Percentiles rank a stretch among this genome's conserved stretches.
phyloP scores from a whole-genome alignment of 495 filamentous ascomycete species.

The Sordaria brevicollis region DNA sequence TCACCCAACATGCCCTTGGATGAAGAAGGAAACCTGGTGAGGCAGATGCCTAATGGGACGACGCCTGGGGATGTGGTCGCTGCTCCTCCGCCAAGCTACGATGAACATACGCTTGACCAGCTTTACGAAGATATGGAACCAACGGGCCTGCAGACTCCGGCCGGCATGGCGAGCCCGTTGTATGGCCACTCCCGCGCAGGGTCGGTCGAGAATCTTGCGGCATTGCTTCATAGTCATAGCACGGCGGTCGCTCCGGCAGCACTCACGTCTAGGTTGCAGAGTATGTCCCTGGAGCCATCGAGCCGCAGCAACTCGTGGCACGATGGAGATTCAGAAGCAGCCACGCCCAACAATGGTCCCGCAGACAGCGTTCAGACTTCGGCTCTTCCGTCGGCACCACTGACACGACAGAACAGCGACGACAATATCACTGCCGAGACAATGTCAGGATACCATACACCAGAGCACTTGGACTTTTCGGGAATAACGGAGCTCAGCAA shows the following conservation, averaged over 20 bases:
- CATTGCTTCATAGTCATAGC: constrained; percentile 28
- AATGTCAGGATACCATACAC: constrained; percentile 16
- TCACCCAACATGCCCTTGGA: constrained; percentile 81
- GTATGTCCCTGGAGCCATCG: constrained; percentile 39
- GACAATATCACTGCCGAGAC: constrained; percentile 31
- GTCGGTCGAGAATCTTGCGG: constrained; percentile 67
- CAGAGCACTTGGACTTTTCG: constrained; percentile 52
- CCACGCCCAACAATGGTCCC: constrained; percentile 19
- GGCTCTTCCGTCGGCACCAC: constrained; percentile 21
- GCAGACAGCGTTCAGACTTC: constrained; percentile 19
- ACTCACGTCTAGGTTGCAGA: constrained; percentile 52
- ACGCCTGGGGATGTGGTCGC: constrained; percentile 23
- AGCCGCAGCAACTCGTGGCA: constrained; percentile 24
- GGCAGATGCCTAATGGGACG: constrained; percentile 36
- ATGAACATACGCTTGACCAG: constrained; percentile 76
- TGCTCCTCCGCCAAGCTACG: constrained; percentile 78
- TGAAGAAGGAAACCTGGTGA: constrained; percentile 62
- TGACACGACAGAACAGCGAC: constrained; percentile 53
- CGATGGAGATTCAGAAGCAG: constrained; percentile 13
- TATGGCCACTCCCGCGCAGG: constrained; percentile 62
- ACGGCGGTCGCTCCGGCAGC: constrained; percentile 47
- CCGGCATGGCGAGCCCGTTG: constrained; percentile 62
- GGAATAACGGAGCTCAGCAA: constrained; percentile 56
- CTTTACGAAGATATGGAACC: constrained; percentile 77
- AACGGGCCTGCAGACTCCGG: constrained; percentile 64